phyloP scores from a whole-genome alignment of 306 rosid species.

The Adenanthera pavonina region DNA sequence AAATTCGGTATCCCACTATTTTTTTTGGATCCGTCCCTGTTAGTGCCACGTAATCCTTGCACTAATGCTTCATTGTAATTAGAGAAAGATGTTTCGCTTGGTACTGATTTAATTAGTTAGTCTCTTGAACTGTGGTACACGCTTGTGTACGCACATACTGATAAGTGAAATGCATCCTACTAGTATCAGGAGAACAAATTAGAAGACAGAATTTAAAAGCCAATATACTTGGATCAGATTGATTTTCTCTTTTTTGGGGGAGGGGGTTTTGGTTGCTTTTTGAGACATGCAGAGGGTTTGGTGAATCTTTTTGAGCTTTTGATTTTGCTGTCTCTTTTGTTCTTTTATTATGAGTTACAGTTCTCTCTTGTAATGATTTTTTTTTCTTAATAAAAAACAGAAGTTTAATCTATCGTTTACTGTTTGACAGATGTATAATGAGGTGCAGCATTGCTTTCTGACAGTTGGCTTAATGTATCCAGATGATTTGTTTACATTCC shows the following conservation, averaged over 20 bases:
- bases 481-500: slow-evolving; percentile 86
- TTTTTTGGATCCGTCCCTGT: no score
- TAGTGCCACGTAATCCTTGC: no score
- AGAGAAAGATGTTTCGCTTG: no score
- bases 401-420: slow-evolving; percentile 31
- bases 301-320: slow-evolving; percentile 21
- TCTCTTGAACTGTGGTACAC: not conserved
- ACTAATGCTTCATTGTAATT: no score
- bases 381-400: slow-evolving; percentile 13
- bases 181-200: not conserved
- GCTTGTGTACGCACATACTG: not conserved
- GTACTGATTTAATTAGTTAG: not conserved
- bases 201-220: not conserved
- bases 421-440: slow-evolving; percentile 83
- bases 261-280: not conserved
- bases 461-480: slow-evolving; percentile 91
- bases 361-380: slow-evolving; percentile 30
- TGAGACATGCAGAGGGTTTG: slow-evolving; percentile 28
- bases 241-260: not conserved
- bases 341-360: slow-evolving; percentile 19
- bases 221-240: not conserved
- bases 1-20: no score
- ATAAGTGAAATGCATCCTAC: not conserved
- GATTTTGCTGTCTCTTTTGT: slow-evolving; percentile 8
- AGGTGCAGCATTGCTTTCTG: slow-evolving; percentile 95